Base-by-base conservation (phyloP, 2,329 filamentous ascomycete species). In the Diatrype stigma region DNA sequence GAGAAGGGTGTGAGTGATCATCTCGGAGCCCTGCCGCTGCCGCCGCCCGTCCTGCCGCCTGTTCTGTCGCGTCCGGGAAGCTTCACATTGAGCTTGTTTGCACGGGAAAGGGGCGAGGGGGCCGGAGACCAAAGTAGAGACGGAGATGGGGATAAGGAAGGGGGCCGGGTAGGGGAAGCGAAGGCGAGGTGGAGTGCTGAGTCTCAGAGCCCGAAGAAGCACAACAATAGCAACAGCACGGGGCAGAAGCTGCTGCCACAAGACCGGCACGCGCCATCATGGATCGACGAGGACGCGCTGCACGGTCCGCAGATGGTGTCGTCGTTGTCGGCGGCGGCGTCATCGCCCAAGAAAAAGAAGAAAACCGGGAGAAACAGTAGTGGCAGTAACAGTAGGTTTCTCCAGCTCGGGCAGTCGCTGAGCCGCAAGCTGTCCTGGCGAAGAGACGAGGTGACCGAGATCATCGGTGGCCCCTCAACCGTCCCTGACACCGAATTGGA, bases 231-330 rank as follows among this genome's bases (percentile, higher is more conserved):
- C 55, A 64, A 45, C 65, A 65, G 55, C n/a, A n/a, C n/a, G n/a
- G n/a, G n/a, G n/a, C n/a, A n/a, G 54, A 60, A 48, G 22, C 8
- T 21, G 5, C 2, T 26, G 5, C 2, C n/a, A 19, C 40, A 44
- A 8, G 22, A 61, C 28, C 54, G 63, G 16, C 62, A 58, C 48
- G 68, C 58, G 59, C 62, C 55, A 10, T 72, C 70, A 17, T 80
- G 75, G 76, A 73, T 78, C 26, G 75, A 78, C 51, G 77, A 78
- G 56, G 76, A 80, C 46, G 71, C 70, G 49, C 64, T 77, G n/a
- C 75, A 78, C 51, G 76, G 76, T 4, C 75, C 76, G 10, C 68
- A 65, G 56, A 60, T 76, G 46, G 67, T 59, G 35, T 69, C 26
- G 26, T 30, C 26, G 26, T n/a, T n/a, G n/a, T n/a, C n/a, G 56